A percentile compares a stretch with the other conserved stretches of the same genome.
phyloP scores from a whole-genome alignment of 306 rosid species.

The Inga oerstediana region DNA sequence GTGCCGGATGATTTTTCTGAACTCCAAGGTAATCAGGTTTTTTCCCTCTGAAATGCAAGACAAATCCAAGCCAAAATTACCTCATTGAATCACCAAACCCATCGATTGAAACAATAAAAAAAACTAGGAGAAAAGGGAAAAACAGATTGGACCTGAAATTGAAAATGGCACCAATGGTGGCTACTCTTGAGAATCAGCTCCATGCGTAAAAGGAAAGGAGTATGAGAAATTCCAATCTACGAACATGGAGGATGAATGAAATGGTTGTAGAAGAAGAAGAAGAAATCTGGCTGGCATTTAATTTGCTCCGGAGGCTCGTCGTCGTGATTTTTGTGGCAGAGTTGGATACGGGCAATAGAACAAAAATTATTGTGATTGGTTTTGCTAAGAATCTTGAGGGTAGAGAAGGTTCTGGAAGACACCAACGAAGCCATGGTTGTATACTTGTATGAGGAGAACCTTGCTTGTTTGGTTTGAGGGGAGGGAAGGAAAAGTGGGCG shows the following conservation, averaged over 20 bases:
- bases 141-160: conserved; percentile 56
- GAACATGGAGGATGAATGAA: not conserved
- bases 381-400: conserved; percentile 16
- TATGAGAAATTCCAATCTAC: conserved; percentile 21
- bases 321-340: conserved; percentile 33
- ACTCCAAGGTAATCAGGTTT: conserved; percentile 94
- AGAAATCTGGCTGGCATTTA: conserved; percentile 52
- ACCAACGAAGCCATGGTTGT: conserved; percentile 20
- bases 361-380: not conserved
- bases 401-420: conserved; percentile 14
- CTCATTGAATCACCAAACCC: not conserved
- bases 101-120: not conserved
- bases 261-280: not conserved
- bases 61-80: conserved; percentile 3
- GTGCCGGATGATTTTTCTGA: conserved; percentile 71
- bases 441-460: not conserved
- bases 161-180: conserved; percentile 73
- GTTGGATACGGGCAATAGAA: conserved; percentile 9
- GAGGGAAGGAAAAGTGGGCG: too few species aligned
- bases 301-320: conserved; percentile 38
- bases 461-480: too few species aligned
- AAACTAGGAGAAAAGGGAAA: not conserved
- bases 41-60: conserved; percentile 65
- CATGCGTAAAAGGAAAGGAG: conserved; percentile 36
- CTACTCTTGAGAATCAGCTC: conserved; percentile 71